These are phyloP conservation scores for Apiotrichum mycotoxinovorans DNA, from an alignment of 1,284 basidiomycete species.

Conservation along the genomic window DNA sequence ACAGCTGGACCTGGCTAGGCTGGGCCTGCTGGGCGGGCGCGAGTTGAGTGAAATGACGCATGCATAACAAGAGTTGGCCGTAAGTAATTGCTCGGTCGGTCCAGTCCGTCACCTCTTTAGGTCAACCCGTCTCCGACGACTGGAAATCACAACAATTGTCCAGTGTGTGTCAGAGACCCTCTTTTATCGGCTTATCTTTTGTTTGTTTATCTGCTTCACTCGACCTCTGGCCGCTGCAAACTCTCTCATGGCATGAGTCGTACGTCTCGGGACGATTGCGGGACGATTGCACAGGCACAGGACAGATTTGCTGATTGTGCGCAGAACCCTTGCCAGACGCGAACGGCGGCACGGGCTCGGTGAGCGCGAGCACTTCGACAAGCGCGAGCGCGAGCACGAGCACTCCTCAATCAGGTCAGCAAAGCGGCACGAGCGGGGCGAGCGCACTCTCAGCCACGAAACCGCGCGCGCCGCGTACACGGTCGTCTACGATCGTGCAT, in stretches of 20 bases:
- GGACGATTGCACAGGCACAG: no score
- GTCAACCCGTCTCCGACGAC: no score
- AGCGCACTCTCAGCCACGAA: neutral
- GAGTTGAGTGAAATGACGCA: no score
- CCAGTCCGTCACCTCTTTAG: no score
- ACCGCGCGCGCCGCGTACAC: constrained; percentile 15
- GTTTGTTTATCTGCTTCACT: no score
- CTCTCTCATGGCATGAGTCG: constrained; percentile 16
- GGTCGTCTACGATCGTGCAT: constrained; percentile 39
- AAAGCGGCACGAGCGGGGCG: neutral
- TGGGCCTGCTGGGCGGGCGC: no score
- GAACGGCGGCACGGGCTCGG: neutral
- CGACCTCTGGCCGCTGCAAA: neutral
- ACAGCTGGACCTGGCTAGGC: no score
- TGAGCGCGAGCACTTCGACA: neutral
- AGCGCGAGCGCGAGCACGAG: neutral
- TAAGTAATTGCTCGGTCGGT: neutral
- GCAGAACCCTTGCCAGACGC: neutral
- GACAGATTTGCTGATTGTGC: neutral
- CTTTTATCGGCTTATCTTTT: no score
- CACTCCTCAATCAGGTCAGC: neutral
- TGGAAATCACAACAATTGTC: no score
- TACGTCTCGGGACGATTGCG: no score
- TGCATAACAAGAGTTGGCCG: no score
- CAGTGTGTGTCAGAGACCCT: no score